These are phyloP conservation scores for Camellia lanceoleosa DNA, from an alignment of 148 eudicot genomes.

Conservation along the genomic window DNA sequence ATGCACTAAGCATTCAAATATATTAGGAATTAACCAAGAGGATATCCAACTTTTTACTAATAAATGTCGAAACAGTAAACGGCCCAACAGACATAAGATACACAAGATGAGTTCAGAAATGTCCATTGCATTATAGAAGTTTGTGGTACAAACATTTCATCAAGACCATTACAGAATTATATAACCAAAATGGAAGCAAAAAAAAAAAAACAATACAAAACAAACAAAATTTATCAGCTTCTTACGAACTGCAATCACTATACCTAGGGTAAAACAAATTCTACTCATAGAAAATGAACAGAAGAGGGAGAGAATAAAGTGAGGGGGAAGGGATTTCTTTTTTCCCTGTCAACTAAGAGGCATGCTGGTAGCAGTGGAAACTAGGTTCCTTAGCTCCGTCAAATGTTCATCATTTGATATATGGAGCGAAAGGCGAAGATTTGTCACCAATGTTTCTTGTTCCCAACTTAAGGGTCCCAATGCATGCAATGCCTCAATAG, in stretches of 20 bases:
- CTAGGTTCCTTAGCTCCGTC: constrained; percentile 67
- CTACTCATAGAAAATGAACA: constrained; percentile 4
- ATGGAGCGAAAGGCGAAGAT: constrained; percentile 77
- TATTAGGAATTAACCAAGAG: neutral
- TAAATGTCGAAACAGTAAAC: constrained; percentile 11
- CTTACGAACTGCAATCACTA: constrained; percentile 30
- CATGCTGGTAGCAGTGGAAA: constrained; percentile 47
- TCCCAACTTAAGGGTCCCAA: constrained; percentile 91
- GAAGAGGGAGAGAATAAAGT: neutral
- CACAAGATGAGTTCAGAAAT: constrained; percentile 21
- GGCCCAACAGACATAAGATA: constrained; percentile 5
- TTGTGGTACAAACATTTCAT: constrained; percentile 30
- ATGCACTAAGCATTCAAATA: constrained; percentile 4
- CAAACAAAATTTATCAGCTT: constrained; percentile 19
- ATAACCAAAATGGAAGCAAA: constrained; percentile 21
- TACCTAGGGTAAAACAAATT: constrained; percentile 8
- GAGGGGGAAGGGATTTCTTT: neutral
- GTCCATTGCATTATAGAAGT: constrained; percentile 32
- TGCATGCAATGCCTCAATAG: constrained; percentile 78
- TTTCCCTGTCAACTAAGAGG: constrained; percentile 44
- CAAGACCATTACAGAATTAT: constrained; percentile 16
- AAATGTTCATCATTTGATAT: constrained; percentile 91
- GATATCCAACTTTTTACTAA: neutral
- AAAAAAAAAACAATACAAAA: no score
- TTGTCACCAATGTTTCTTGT: constrained; percentile 74